Conservation (phyloP, 2,329 filamentous ascomycete genomes). For the Monosporascus cannonballus region DNA sequence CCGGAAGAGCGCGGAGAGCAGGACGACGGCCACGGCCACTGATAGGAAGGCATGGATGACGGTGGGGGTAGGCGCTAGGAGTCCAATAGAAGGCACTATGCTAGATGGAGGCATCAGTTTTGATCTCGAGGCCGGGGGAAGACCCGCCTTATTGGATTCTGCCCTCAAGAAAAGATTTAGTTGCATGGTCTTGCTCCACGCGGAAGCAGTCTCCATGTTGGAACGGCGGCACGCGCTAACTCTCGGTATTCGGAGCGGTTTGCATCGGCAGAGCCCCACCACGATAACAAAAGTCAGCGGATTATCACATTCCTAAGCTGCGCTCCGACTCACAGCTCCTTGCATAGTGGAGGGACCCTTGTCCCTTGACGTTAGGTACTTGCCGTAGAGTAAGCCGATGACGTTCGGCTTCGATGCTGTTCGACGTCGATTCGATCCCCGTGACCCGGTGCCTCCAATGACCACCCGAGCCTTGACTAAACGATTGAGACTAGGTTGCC, state of each 20-base stretch:
- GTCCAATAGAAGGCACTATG: not conserved
- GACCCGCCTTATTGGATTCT: not conserved
- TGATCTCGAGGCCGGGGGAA: not conserved
- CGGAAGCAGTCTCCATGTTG: not conserved
- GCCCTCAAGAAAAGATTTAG: not conserved
- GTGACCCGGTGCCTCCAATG: not conserved
- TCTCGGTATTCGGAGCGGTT: slow-evolving; percentile 9
- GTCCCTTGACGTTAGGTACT: not conserved
- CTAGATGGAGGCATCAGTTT: not conserved
- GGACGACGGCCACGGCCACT: slow-evolving; percentile 85
- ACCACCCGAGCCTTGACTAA: not conserved
- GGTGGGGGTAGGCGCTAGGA: slow-evolving; percentile 1
- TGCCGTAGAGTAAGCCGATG: not conserved
- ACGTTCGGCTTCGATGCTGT: not conserved
- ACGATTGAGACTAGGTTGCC: not conserved
- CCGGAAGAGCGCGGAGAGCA: slow-evolving; percentile 70
- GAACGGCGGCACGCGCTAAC: not conserved
- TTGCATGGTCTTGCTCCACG: not conserved
- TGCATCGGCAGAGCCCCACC: slow-evolving; percentile 11
- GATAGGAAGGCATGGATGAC: slow-evolving; percentile 23
- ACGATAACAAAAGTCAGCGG: not conserved
- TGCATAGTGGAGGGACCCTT: not conserved
- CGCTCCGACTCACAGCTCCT: not conserved
- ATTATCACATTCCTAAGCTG: not conserved
- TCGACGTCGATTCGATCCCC: not conserved